These are phyloP conservation scores for Silene uniflora DNA, from an alignment of 148 eudicot species.

Conservation along the genomic window DNA sequence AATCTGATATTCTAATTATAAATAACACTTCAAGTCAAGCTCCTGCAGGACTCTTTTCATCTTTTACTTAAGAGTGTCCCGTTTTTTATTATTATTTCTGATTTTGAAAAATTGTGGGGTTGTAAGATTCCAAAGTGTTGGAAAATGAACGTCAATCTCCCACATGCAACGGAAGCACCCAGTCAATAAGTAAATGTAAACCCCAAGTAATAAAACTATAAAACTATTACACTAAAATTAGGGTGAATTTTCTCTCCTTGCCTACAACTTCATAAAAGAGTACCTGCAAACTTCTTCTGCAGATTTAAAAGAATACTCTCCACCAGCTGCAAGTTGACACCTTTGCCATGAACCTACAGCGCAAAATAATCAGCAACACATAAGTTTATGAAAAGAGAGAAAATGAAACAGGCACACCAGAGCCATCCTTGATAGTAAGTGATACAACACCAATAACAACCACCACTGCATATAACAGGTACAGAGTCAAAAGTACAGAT, in stretches of 20 bases:
- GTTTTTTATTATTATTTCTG: too few relatives aligned
- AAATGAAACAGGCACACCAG: neutral
- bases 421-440: neutral
- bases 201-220: neutral
- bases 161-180: neutral
- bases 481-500: neutral
- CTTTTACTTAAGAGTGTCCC: neutral
- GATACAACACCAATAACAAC: too few relatives aligned
- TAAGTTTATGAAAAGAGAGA: neutral
- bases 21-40: neutral
- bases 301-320: conserved; percentile 46
- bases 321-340: conserved; percentile 61
- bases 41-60: neutral
- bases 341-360: conserved; percentile 87
- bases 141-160: neutral
- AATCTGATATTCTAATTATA: neutral
- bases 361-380: neutral
- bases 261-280: neutral
- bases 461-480: neutral
- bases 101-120: neutral
- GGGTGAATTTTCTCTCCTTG: neutral
- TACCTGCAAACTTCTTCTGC: conserved; percentile 73
- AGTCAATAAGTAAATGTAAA: too few relatives aligned
- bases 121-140: neutral
- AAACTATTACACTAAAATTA: neutral